phyloP scores from a whole-genome alignment of 768 basidiomycete genomes.

The Xanthoconium stramineum region DNA sequence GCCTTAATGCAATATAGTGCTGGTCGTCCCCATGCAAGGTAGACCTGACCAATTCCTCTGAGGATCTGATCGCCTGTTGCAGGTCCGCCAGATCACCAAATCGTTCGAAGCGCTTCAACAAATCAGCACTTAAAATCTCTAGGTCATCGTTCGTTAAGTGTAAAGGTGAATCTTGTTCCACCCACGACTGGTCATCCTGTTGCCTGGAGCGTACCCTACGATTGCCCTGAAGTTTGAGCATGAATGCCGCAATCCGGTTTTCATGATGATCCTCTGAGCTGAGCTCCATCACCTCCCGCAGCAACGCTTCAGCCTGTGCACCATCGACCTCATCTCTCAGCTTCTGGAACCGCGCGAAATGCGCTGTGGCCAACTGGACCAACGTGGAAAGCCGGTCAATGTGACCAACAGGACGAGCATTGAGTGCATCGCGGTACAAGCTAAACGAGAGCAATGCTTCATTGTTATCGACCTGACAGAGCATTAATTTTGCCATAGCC shows the following conservation, averaged over 20 bases:
- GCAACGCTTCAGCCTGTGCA: neutral
- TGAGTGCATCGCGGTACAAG: neutral
- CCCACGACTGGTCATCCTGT: neutral
- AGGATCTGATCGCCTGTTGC: neutral
- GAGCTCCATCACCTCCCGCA: neutral
- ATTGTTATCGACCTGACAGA: neutral
- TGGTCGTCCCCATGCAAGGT: neutral
- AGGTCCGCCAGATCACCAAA: neutral
- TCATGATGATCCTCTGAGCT: neutral
- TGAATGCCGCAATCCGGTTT: neutral
- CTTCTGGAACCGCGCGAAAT: neutral
- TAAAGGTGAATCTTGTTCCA: neutral
- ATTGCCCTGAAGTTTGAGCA: neutral
- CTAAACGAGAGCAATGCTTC: neutral
- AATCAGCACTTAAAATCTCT: no score
- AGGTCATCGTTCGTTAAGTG: neutral
- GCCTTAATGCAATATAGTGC: neutral
- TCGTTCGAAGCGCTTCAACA: neutral
- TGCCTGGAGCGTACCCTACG: neutral
- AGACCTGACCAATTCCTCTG: neutral
- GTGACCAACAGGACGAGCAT: neutral
- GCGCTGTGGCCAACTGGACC: neutral
- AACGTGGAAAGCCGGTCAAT: neutral
- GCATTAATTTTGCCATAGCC: no score
- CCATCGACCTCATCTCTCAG: neutral